phyloP scores from a whole-genome alignment of 2,329 filamentous ascomycete genomes.

The Monosporascus sp. region DNA sequence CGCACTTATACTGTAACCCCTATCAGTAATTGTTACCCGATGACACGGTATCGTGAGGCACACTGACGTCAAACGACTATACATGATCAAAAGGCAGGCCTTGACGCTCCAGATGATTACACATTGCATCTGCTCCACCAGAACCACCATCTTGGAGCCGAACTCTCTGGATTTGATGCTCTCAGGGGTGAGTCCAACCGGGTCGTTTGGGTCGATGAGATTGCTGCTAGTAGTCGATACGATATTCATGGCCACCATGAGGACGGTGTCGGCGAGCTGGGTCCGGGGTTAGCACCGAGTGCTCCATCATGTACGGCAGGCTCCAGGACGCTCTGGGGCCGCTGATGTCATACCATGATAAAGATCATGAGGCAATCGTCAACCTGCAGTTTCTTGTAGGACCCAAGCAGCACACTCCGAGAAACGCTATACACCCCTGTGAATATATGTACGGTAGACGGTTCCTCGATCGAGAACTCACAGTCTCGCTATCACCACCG shows the following conservation, averaged over 20 bases:
- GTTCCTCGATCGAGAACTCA: slow-evolving; percentile 20
- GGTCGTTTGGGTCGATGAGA: slow-evolving; percentile 46
- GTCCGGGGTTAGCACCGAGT: slow-evolving; percentile 3
- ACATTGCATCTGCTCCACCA: slow-evolving; percentile 58
- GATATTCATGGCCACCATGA: slow-evolving; percentile 51
- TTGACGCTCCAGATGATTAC: slow-evolving; percentile 53
- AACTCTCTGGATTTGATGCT: slow-evolving; percentile 35
- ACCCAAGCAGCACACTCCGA: slow-evolving; percentile 34
- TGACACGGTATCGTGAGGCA: background rate
- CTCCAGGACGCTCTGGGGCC: background rate
- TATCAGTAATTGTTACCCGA: background rate
- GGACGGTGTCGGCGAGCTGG: slow-evolving; percentile 44
- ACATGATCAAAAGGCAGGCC: slow-evolving; percentile 51
- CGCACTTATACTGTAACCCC: slow-evolving; percentile 34
- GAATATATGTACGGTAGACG: background rate
- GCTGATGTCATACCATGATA: slow-evolving; percentile 36
- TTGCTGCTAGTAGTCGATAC: slow-evolving; percentile 52
- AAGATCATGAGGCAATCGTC: slow-evolving; percentile 54
- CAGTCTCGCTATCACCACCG: slow-evolving; percentile 35
- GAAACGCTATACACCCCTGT: slow-evolving; percentile 24
- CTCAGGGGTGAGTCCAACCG: slow-evolving; percentile 36
- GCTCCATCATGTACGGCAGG: background rate
- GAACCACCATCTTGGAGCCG: slow-evolving; percentile 58
- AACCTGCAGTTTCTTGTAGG: slow-evolving; percentile 42
- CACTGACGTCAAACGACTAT: slow-evolving; percentile 46